Evolutionary conservation across 2,329 filamentous ascomycete genomes (phyloP).

Genomic region (Pseudogymnoascus sp.): DNA sequence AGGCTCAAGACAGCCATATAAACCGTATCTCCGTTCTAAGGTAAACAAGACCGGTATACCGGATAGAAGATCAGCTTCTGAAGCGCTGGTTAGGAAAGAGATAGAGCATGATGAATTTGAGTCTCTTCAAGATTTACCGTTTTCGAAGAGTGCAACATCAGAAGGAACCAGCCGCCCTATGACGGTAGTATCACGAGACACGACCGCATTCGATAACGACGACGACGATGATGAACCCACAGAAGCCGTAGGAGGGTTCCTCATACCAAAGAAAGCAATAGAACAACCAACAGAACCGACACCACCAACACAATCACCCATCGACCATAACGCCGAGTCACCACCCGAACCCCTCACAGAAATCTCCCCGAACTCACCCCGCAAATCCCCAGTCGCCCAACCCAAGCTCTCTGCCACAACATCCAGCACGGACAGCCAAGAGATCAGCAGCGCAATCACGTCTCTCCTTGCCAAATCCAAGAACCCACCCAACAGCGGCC

Average conservation of each 20-base stretch:
- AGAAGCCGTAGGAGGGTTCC: neutral
- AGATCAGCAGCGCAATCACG: conserved; percentile 19
- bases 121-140: neutral
- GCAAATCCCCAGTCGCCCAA: conserved; percentile 9
- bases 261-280: neutral
- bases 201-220: conserved; percentile 16
- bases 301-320: neutral
- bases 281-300: neutral
- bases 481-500: conserved; percentile 10
- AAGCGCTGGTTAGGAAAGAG: neutral
- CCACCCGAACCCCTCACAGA: conserved; percentile 13
- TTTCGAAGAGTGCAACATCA: neutral
- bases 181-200: neutral
- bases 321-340: neutral
- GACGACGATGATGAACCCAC: conserved; percentile 10
- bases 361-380: conserved; percentile 19
- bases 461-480: conserved; percentile 27
- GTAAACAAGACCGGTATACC: neutral
- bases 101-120: neutral
- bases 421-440: conserved; percentile 2
- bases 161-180: neutral
- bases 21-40: conserved; percentile 33
- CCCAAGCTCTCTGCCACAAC: conserved; percentile 2
- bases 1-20: conserved; percentile 42
- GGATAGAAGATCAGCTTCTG: neutral